phyloP scores from a whole-genome alignment of 2,329 filamentous ascomycete genomes.

The Ophiocordyceps camponoti-rufipedis region DNA sequence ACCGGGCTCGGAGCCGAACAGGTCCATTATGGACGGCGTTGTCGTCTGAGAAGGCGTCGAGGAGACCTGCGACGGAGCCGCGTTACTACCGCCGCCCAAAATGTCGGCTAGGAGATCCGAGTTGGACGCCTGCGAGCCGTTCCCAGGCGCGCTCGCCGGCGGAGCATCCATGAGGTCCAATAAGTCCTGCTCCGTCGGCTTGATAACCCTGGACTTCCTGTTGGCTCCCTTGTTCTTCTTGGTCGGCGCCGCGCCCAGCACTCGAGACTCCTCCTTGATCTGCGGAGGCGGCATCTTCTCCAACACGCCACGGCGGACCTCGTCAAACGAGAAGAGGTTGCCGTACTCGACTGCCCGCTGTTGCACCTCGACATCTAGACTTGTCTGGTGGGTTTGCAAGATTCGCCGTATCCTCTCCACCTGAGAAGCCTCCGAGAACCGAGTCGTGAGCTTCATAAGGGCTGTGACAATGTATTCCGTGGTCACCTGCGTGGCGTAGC shows the following conservation, averaged over 20 bases:
- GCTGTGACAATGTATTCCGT: constrained; percentile 94
- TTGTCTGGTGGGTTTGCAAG: constrained; percentile 60
- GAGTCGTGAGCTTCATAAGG: constrained; percentile 83
- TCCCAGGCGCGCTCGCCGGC: constrained; percentile 26
- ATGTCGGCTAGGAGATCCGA: constrained; percentile 85
- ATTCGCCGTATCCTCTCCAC: constrained; percentile 70
- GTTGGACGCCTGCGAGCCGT: constrained; percentile 44
- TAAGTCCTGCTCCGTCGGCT: constrained; percentile 80
- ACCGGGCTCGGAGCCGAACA: constrained; percentile 43
- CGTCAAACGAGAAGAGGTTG: constrained; percentile 82
- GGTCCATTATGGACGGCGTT: constrained; percentile 69
- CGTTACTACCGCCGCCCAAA: constrained; percentile 46
- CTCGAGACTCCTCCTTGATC: constrained; percentile 86
- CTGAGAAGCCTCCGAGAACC: constrained; percentile 68
- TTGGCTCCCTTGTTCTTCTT: constrained; percentile 52
- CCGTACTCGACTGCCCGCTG: constrained; percentile 90
- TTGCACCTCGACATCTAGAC: constrained; percentile 87
- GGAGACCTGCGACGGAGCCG: constrained; percentile 16
- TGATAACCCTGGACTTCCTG: constrained; percentile 57
- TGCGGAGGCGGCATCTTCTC: constrained; percentile 97
- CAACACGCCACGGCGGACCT: constrained; percentile 73
- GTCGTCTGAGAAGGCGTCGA: constrained; percentile 37
- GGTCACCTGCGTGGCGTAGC: constrained; percentile 76
- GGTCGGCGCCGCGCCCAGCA: constrained; percentile 58
- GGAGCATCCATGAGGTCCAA: constrained; percentile 82